Percentiles rank a stretch among this genome's conserved stretches.
These are phyloP conservation scores for Inga leiocalycina DNA, from an alignment of 306 rosid species.

Conservation along the genomic window DNA sequence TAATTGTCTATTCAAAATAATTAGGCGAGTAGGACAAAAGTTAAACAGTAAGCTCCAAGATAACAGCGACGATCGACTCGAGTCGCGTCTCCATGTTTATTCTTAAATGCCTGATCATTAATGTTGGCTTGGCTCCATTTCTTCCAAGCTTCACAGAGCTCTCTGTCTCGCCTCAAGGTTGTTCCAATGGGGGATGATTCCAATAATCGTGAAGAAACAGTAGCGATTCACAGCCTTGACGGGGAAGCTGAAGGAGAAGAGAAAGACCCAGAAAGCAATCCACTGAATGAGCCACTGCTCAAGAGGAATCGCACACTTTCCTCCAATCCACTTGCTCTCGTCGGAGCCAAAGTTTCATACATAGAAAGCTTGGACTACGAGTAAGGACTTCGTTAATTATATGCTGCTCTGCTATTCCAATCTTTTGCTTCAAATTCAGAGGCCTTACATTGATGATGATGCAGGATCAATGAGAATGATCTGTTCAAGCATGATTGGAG, in stretches of 20 bases:
- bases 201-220: constrained; percentile 28
- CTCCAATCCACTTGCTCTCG: constrained; percentile 72
- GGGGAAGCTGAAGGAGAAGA: constrained; percentile 39
- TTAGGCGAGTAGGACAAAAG: background rate
- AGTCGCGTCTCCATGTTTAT: background rate
- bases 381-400: constrained; percentile 38
- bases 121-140: background rate
- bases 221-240: constrained; percentile 17
- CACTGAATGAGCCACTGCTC: constrained; percentile 58
- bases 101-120: background rate
- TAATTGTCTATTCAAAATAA: background rate
- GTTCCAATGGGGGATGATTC: constrained; percentile 57
- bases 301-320: constrained; percentile 73
- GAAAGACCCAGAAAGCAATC: constrained; percentile 71
- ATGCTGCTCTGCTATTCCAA: background rate
- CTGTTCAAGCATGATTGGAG: constrained; percentile 93
- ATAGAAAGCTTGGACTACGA: constrained; percentile 91
- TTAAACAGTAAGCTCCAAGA: background rate
- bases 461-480: constrained; percentile 94
- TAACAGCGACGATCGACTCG: background rate
- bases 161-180: too few species aligned
- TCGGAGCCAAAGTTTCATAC: constrained; percentile 78
- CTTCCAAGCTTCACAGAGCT: constrained; percentile 1
- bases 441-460: constrained; percentile 21
- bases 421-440: background rate